These are phyloP conservation scores for Pseudofabraea citricarpa DNA, from an alignment of 2,329 filamentous ascomycete genomes.

Conservation along the genomic window DNA sequence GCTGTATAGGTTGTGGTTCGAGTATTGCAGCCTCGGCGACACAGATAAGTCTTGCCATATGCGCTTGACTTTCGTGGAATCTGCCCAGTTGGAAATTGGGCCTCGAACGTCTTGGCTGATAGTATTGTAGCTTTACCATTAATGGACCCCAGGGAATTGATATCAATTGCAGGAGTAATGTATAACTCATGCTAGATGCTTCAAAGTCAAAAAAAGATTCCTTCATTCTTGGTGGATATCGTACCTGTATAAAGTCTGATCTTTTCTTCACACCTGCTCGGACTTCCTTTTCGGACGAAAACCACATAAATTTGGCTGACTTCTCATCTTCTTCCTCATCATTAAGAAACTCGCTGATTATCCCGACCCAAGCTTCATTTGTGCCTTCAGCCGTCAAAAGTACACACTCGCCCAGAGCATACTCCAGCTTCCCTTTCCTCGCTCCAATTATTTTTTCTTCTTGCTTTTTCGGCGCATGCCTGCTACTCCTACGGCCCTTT, in stretches of 20 bases:
- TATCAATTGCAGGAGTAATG: slow-evolving; percentile 80
- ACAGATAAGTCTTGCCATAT: slow-evolving; percentile 83
- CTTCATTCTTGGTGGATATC: not conserved
- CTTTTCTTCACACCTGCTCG: slow-evolving; percentile 78
- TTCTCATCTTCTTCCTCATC: slow-evolving; percentile 71
- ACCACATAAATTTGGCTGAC: slow-evolving; percentile 91
- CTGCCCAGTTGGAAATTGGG: slow-evolving; percentile 68
- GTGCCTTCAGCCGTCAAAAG: slow-evolving; percentile 82
- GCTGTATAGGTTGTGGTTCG: slow-evolving; percentile 87
- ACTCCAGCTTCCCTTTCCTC: slow-evolving; percentile 75
- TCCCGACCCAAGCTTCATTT: slow-evolving; percentile 87
- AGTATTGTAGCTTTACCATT: slow-evolving; percentile 82
- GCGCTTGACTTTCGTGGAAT: slow-evolving; percentile 69
- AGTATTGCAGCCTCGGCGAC: slow-evolving; percentile 83
- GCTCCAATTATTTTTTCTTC: slow-evolving; percentile 67
- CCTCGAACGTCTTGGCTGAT: slow-evolving; percentile 64
- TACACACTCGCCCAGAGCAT: slow-evolving; percentile 75
- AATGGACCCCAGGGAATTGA: slow-evolving; percentile 82
- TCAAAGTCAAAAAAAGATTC: slow-evolving; percentile 10
- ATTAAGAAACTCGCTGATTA: slow-evolving; percentile 78
- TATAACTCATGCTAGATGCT: slow-evolving; percentile 81
- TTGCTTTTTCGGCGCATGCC: slow-evolving; percentile 20
- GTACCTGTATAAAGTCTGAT: slow-evolving; percentile 59
- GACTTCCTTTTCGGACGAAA: slow-evolving; percentile 86
- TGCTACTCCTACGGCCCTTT: slow-evolving; percentile 20